A percentile compares a stretch with the other conserved stretches of the same genome.
These are phyloP conservation scores for Eutypa lata DNA, from an alignment of 2,329 filamentous ascomycete genomes.

Conservation along the genomic window DNA sequence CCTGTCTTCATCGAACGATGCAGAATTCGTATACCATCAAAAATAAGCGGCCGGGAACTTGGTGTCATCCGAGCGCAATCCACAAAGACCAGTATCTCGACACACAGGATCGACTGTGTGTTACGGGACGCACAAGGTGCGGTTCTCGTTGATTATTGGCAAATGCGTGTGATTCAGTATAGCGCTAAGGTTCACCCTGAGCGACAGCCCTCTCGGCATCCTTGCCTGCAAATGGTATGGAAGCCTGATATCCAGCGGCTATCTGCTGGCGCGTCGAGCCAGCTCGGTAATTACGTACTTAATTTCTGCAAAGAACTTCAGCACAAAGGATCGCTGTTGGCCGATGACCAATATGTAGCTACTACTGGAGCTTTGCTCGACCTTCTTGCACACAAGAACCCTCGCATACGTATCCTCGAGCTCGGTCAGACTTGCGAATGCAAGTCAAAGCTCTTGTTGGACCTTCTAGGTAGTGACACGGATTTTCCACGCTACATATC, in stretches of 20 bases:
- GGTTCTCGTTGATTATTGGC: neutral
- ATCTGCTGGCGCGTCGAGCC: neutral
- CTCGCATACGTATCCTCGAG: no score
- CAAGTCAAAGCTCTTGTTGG: no score
- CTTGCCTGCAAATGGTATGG: neutral
- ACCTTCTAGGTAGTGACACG: no score
- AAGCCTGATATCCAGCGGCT: neutral
- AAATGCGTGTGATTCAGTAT: neutral
- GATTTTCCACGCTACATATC: no score
- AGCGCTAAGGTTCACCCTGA: neutral
- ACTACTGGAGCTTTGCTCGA: no score
- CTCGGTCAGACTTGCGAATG: no score
- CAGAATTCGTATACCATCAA: no score
- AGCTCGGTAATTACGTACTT: neutral
- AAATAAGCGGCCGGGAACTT: no score
- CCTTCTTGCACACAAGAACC: no score
- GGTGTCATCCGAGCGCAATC: neutral
- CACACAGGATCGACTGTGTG: no score
- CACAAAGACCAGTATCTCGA: neutral
- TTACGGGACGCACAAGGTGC: neutral
- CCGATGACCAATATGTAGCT: no score
- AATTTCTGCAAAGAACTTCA: neutral
- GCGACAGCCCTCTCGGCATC: neutral
- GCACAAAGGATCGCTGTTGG: no score
- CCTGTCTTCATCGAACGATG: neutral